A percentile compares a stretch with the other conserved stretches of the same genome.
Evolutionary conservation across 352 stramenopile genomes (phyloP).

Genomic region (Phytophthora pseudosyringae): DNA sequence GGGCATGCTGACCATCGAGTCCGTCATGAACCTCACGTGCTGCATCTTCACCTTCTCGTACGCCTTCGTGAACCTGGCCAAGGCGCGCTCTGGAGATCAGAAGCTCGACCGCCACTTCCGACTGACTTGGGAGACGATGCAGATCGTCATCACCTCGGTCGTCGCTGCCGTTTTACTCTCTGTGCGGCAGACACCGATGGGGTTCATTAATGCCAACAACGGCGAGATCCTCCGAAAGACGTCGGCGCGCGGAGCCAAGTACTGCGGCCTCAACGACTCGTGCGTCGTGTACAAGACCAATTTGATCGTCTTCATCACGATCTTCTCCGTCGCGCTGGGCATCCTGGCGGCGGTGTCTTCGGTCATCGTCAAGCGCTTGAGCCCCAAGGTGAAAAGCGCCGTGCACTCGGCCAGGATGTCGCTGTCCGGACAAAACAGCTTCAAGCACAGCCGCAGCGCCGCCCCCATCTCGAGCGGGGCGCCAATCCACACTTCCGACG

Average conservation of each 20-base stretch:
- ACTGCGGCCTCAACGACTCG: slow-evolving; percentile 39
- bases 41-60: slow-evolving; percentile 40
- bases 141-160: slow-evolving; percentile 30
- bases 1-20: slow-evolving; percentile 33
- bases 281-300: slow-evolving; percentile 41
- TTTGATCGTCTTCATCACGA: slow-evolving; percentile 22
- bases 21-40: slow-evolving; percentile 40
- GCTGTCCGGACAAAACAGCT: neutral
- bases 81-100: slow-evolving; percentile 32
- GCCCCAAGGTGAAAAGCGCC: slow-evolving; percentile 24
- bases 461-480: neutral
- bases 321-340: slow-evolving; percentile 28
- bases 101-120: slow-evolving; percentile 39
- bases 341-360: slow-evolving; percentile 20
- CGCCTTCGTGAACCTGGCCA: slow-evolving; percentile 30
- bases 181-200: slow-evolving; percentile 16
- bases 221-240: slow-evolving; percentile 37
- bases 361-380: slow-evolving; percentile 24
- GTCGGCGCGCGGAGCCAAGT: slow-evolving; percentile 17
- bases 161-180: slow-evolving; percentile 18
- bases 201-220: slow-evolving; percentile 30
- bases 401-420: slow-evolving; percentile 23
- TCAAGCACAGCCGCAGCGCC: neutral
- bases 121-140: slow-evolving; percentile 36
- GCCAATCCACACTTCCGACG: neutral